Conservation (phyloP, 129 eudicot species). For the Gnaphalium uliginosum region DNA sequence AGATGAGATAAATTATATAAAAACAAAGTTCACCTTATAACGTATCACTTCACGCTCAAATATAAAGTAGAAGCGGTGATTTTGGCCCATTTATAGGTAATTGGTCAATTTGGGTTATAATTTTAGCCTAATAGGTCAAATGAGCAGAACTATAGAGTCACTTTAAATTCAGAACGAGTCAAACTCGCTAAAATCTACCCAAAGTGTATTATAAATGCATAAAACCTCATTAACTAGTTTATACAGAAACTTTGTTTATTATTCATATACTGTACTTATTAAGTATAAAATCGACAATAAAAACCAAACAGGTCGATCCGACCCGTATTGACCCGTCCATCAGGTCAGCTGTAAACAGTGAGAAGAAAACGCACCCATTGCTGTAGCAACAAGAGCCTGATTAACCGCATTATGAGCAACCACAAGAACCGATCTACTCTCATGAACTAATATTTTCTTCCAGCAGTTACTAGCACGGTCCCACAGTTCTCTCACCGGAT, state of each 20-base stretch:
- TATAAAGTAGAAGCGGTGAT: not conserved
- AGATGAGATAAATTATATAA: slow-evolving; percentile 11
- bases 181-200: not conserved
- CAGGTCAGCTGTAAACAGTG: not conserved
- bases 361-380: slow-evolving; percentile 56
- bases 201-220: not conserved
- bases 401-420: slow-evolving; percentile 99
- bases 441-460: slow-evolving; percentile 68
- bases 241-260: not conserved
- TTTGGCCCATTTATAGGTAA: not conserved
- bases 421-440: slow-evolving; percentile 86
- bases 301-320: not conserved
- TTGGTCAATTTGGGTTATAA: not conserved
- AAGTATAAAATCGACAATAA: not conserved
- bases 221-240: not conserved
- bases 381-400: slow-evolving; percentile 98
- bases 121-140: not conserved
- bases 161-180: not conserved
- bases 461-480: slow-evolving; percentile 85
- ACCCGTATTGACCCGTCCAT: not conserved
- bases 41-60: not conserved
- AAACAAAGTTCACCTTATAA: not conserved
- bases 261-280: not conserved
- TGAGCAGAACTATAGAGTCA: not conserved
- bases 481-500: slow-evolving; percentile 97